Conservation (phyloP, 139 green algal genomes). For the Coelastrella sp. region DNA sequence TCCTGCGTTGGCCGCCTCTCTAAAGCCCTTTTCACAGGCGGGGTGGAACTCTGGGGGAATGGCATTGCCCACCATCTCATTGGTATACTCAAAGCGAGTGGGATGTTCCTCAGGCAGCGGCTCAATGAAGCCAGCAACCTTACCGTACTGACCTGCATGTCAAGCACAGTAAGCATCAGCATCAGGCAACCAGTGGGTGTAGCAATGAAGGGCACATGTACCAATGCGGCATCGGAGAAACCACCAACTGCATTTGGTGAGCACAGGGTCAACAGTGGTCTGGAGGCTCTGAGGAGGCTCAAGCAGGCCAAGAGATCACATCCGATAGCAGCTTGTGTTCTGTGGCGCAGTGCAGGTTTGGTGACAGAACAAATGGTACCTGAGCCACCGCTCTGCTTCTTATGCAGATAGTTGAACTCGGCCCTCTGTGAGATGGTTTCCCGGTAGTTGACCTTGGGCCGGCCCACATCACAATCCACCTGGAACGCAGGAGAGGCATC, state of each 20-base stretch:
- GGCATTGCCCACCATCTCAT: constrained; percentile 87
- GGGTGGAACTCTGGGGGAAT: constrained; percentile 90
- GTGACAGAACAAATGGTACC: background rate
- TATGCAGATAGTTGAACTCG: constrained; percentile 98
- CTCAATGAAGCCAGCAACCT: constrained; percentile 81
- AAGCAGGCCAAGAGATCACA: too few species aligned
- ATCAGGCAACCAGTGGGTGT: background rate
- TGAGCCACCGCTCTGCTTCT: constrained; percentile 95
- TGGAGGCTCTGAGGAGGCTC: too few species aligned
- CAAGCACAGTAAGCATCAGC: background rate
- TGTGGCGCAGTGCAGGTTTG: background rate
- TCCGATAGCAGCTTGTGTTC: background rate
- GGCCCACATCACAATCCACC: constrained; percentile 45
- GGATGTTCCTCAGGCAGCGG: constrained; percentile 63
- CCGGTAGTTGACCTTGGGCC: constrained; percentile 96
- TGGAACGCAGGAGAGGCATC: background rate
- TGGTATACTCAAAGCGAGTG: constrained; percentile 78
- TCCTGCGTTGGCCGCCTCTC: constrained; percentile 89
- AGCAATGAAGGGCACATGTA: background rate
- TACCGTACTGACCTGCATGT: constrained; percentile 82
- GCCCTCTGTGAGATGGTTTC: constrained; percentile 89
- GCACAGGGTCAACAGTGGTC: too few species aligned
- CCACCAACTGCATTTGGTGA: too few species aligned
- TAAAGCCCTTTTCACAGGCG: constrained; percentile 93
- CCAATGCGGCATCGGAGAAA: background rate